A percentile compares a stretch with the other conserved stretches of the same genome.
These are phyloP conservation scores for Aureobasidium sp. DNA, from an alignment of 2,329 filamentous ascomycete genomes.

Conservation along the genomic window DNA sequence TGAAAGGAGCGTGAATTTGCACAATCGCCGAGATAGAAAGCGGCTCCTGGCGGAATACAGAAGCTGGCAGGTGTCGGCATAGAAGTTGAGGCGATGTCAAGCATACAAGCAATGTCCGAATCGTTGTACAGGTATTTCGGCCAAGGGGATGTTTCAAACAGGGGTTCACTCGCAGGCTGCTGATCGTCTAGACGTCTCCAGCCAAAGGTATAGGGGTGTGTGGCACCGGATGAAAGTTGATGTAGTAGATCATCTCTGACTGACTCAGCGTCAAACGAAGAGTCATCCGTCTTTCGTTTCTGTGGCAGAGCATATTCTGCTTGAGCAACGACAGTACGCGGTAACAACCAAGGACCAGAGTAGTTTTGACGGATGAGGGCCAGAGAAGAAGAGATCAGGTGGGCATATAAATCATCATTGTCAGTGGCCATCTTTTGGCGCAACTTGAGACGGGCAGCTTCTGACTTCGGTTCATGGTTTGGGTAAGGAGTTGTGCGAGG, in stretches of 20 bases:
- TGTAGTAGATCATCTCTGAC: background rate
- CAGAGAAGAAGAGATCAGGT: slow-evolving; percentile 35
- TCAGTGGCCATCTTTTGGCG: slow-evolving; percentile 25
- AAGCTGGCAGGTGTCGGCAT: slow-evolving; percentile 23
- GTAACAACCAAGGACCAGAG: slow-evolving; percentile 31
- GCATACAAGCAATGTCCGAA: background rate
- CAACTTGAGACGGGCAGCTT: slow-evolving; percentile 38
- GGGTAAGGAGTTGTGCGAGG: slow-evolving; percentile 43
- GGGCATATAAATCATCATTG: slow-evolving; percentile 31
- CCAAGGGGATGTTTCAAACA: background rate
- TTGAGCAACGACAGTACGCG: slow-evolving; percentile 18
- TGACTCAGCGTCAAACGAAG: background rate
- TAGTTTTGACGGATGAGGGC: slow-evolving; percentile 25
- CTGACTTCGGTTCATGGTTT: slow-evolving; percentile 51
- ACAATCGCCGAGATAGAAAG: slow-evolving; percentile 45
- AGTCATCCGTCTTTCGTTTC: slow-evolving; percentile 22
- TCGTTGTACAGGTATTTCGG: background rate
- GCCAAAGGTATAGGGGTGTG: background rate
- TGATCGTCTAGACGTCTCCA: background rate
- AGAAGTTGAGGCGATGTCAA: background rate
- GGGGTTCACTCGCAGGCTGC: background rate
- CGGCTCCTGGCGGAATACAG: slow-evolving; percentile 43
- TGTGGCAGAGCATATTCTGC: slow-evolving; percentile 1
- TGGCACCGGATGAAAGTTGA: background rate
- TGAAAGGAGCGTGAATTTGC: slow-evolving; percentile 31